phyloP scores from a whole-genome alignment of 345 rosid species.

The Populus ilicifolia region DNA sequence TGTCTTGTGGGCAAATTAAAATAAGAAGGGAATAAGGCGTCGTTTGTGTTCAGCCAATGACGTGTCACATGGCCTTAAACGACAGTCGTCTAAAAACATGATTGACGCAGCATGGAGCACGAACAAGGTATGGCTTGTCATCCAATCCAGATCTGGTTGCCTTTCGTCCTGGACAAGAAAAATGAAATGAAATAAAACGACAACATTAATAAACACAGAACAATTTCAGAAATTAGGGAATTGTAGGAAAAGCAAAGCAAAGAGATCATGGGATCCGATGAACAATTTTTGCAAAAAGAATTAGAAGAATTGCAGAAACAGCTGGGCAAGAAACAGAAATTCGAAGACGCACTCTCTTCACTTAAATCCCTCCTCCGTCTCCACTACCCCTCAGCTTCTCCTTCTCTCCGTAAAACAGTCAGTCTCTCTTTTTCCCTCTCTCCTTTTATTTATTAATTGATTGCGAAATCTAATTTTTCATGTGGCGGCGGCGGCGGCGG shows the following conservation, averaged over 20 bases:
- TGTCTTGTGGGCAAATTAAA: no score
- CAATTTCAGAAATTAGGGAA: background rate
- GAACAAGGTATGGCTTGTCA: no score
- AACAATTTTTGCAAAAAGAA: conserved; percentile 44
- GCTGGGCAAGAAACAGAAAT: conserved; percentile 69
- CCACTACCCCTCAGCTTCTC: conserved; percentile 56
- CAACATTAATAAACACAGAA: no score
- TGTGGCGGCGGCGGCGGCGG: conserved; percentile 4
- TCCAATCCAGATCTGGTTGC: no score
- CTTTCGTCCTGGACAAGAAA: no score
- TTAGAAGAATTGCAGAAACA: conserved; percentile 74
- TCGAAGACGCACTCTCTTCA: conserved; percentile 71
- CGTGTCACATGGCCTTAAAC: no score
- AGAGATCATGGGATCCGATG: conserved; percentile 32
- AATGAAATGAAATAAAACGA: no score
- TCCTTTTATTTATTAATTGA: background rate
- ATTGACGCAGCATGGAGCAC: no score
- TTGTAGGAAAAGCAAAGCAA: background rate
- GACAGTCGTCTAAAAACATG: no score
- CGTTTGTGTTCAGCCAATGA: no score
- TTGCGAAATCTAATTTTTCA: background rate
- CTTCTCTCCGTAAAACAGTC: conserved; percentile 60
- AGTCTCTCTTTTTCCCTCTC: background rate
- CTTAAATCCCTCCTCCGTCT: conserved; percentile 49
- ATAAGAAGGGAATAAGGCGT: no score